A percentile compares a stretch with the other conserved stretches of the same genome.
Conservation (phyloP, 2,329 filamentous ascomycete species). For the Cladophialophora bantiana region DNA sequence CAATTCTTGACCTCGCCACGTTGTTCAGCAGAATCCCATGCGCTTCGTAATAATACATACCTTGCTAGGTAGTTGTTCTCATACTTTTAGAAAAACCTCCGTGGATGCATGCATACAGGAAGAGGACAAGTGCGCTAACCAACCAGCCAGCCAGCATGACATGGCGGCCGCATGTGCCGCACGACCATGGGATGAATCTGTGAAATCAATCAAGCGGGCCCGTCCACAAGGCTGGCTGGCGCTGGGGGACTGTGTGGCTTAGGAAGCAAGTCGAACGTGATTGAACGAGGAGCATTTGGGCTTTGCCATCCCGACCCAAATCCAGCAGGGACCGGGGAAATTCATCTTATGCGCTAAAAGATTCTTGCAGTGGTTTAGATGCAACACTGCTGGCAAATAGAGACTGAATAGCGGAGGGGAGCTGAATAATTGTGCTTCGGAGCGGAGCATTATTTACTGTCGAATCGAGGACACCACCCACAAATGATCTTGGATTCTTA, state of each 20-base stretch:
- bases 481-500: neutral
- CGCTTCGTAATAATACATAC: no score
- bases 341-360: no score
- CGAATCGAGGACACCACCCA: neutral
- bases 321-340: no score
- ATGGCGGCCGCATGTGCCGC: conserved; percentile 1
- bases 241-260: neutral
- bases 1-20: no score
- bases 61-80: no score
- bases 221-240: neutral
- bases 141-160: neutral
- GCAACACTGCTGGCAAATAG: no score
- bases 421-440: neutral
- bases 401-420: neutral
- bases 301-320: no score
- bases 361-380: no score
- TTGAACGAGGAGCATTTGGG: neutral
- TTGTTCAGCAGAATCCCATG: no score
- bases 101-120: neutral
- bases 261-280: neutral
- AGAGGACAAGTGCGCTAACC: no score
- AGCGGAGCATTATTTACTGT: neutral
- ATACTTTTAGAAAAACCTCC: no score
- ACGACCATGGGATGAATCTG: neutral
- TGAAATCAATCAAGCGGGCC: no score